Evolutionary conservation across 2,329 filamentous ascomycete species (phyloP).

Genomic region (Botrytis pseudocinerea): DNA sequence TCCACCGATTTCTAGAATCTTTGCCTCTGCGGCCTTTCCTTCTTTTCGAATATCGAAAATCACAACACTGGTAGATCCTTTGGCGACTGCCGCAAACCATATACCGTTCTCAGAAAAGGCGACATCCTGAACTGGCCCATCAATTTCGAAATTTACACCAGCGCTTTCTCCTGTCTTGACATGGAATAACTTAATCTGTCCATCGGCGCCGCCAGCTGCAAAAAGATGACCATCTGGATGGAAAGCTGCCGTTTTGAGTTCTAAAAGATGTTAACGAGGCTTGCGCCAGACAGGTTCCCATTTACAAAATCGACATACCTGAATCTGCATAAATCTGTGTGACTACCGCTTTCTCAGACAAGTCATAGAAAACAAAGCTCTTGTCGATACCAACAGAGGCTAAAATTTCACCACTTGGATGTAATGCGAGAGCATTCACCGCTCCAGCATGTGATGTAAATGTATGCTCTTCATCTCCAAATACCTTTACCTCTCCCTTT

Average conservation of each 20-base stretch:
- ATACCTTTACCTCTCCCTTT: slow-evolving; percentile 70
- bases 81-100: slow-evolving; percentile 83
- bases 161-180: slow-evolving; percentile 76
- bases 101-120: slow-evolving; percentile 95
- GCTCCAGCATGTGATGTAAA: slow-evolving; percentile 82
- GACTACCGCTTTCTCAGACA: slow-evolving; percentile 65
- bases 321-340: slow-evolving; percentile 79
- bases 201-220: slow-evolving; percentile 76
- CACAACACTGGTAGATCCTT: slow-evolving; percentile 74
- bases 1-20: slow-evolving; percentile 82
- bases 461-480: slow-evolving; percentile 64
- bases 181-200: slow-evolving; percentile 86
- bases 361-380: slow-evolving; percentile 87
- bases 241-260: slow-evolving; percentile 71
- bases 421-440: slow-evolving; percentile 73
- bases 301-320: slow-evolving; percentile 55
- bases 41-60: slow-evolving; percentile 94
- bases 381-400: slow-evolving; percentile 90
- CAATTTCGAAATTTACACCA: slow-evolving; percentile 65
- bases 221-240: slow-evolving; percentile 97
- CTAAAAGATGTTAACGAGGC: slow-evolving; percentile 27
- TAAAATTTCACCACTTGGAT: slow-evolving; percentile 79
- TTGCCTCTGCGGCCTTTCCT: slow-evolving; percentile 75
- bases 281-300: neutral
- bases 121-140: slow-evolving; percentile 71